Evolutionary conservation across 2,329 filamentous ascomycete species (phyloP).

Genomic region (Atkinsonella texensis): DNA sequence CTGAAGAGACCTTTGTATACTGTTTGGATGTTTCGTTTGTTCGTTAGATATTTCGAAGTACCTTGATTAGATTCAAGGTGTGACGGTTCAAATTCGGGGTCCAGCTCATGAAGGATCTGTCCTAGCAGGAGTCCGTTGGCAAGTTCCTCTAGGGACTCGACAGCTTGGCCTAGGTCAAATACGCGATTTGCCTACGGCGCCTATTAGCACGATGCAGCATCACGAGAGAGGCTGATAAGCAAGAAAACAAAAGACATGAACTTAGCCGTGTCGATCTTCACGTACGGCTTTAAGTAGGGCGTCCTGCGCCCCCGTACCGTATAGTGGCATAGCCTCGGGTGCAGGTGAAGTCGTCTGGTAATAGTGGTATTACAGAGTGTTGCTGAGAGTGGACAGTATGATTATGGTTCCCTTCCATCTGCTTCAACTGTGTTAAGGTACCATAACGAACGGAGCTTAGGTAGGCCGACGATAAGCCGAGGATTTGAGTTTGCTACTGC

Average conservation of each 20-base stretch:
- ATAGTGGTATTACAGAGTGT: background rate
- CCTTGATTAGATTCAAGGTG: conserved; percentile 37
- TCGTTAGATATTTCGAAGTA: conserved; percentile 31
- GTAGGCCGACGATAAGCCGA: no score
- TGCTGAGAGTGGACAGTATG: background rate
- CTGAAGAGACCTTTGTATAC: conserved; percentile 42
- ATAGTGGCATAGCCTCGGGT: conserved; percentile 21
- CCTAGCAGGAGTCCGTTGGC: conserved; percentile 43
- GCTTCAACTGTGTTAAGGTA: background rate
- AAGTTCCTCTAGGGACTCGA: conserved; percentile 38
- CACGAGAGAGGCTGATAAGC: background rate
- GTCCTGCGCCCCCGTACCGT: conserved; percentile 32
- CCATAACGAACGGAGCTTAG: background rate
- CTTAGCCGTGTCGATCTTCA: conserved; percentile 4
- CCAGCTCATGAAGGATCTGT: conserved; percentile 45
- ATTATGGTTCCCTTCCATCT: background rate
- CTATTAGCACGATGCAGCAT: conserved; percentile 5
- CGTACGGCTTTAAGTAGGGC: conserved; percentile 46
- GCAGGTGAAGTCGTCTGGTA: conserved; percentile 1
- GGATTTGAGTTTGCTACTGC: no score
- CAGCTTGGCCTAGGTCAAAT: conserved; percentile 32
- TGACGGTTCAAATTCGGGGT: conserved; percentile 41
- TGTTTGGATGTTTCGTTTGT: conserved; percentile 40
- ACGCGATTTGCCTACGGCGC: conserved; percentile 21
- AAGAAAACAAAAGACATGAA: background rate